A percentile compares a stretch with the other conserved stretches of the same genome.
phyloP scores from a whole-genome alignment of 2,329 filamentous ascomycete genomes.

The Geosmithia flava region DNA sequence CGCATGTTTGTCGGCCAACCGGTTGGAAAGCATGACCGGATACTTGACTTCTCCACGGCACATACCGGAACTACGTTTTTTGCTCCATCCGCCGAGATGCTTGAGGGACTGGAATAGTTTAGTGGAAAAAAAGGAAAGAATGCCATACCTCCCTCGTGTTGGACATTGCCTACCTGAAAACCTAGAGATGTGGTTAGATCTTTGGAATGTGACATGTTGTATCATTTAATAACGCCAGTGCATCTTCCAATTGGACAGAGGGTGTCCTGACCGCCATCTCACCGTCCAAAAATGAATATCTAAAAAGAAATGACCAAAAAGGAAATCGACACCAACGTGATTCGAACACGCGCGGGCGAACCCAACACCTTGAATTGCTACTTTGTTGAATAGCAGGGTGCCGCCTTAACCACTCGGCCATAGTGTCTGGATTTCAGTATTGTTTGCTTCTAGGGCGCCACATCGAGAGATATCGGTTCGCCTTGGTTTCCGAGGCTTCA shows the following conservation, averaged over 20 bases:
- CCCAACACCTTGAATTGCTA: not conserved
- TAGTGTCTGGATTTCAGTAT: not conserved
- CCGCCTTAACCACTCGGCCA: not conserved
- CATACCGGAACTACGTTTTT: conserved; percentile 42
- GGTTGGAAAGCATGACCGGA: conserved; percentile 38
- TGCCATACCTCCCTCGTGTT: too few species aligned
- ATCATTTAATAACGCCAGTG: too few species aligned
- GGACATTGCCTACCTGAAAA: too few species aligned
- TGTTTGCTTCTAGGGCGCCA: too few species aligned
- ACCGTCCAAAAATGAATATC: too few species aligned
- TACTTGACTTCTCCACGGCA: conserved; percentile 41
- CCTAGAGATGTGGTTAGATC: too few species aligned
- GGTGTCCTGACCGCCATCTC: too few species aligned
- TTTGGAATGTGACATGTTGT: too few species aligned
- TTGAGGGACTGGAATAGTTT: not conserved
- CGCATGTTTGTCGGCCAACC: conserved; percentile 44
- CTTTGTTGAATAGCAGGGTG: not conserved
- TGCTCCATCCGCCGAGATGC: conserved; percentile 19
- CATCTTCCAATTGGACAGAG: too few species aligned
- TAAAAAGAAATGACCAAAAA: not conserved
- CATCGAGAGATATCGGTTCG: too few species aligned
- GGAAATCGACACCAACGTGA: not conserved
- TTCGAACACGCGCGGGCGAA: not conserved
- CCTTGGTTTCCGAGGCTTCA: too few species aligned
- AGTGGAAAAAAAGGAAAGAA: too few species aligned